Evolutionary conservation across 2,329 filamentous ascomycete species (phyloP).

Genomic region (Ophiosphaerella narmari): DNA sequence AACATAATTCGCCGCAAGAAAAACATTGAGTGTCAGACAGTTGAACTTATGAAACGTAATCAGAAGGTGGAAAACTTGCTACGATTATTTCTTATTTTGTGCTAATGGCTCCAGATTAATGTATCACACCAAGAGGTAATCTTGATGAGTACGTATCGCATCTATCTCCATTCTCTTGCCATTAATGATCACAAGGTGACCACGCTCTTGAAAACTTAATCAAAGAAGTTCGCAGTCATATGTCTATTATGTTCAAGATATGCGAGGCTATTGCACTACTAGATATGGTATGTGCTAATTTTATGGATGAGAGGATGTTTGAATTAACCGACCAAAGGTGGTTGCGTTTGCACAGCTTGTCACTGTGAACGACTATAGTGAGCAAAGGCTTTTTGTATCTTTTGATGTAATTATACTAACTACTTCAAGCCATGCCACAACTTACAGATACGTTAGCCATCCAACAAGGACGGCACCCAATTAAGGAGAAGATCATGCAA

Average conservation of each 20-base stretch:
- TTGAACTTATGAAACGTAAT: constrained; percentile 80
- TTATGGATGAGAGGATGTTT: not conserved
- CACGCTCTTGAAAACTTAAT: constrained; percentile 74
- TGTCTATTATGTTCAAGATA: constrained; percentile 77
- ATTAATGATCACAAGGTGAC: constrained; percentile 54
- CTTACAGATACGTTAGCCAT: constrained; percentile 72
- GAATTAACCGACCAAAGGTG: constrained; percentile 22
- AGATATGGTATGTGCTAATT: constrained; percentile 68
- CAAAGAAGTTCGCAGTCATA: constrained; percentile 69
- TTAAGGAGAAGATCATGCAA: constrained; percentile 72
- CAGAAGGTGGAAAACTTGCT: constrained; percentile 40
- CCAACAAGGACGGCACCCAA: constrained; percentile 75
- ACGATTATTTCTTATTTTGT: not conserved
- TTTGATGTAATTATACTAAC: constrained; percentile 6
- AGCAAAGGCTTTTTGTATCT: constrained; percentile 4
- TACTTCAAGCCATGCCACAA: constrained; percentile 64
- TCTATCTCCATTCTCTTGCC: too few relatives aligned
- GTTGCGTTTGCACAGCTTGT: constrained; percentile 62
- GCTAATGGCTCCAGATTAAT: constrained; percentile 61
- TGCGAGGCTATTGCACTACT: constrained; percentile 85
- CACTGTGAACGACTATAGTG: constrained; percentile 65
- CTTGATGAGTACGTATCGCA: constrained; percentile 62
- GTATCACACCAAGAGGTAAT: constrained; percentile 85
- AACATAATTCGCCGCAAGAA: constrained; percentile 75
- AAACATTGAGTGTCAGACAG: constrained; percentile 84